Base-by-base conservation (phyloP, 2,329 filamentous ascomycete genomes). In the Xylariaceae sp. region DNA sequence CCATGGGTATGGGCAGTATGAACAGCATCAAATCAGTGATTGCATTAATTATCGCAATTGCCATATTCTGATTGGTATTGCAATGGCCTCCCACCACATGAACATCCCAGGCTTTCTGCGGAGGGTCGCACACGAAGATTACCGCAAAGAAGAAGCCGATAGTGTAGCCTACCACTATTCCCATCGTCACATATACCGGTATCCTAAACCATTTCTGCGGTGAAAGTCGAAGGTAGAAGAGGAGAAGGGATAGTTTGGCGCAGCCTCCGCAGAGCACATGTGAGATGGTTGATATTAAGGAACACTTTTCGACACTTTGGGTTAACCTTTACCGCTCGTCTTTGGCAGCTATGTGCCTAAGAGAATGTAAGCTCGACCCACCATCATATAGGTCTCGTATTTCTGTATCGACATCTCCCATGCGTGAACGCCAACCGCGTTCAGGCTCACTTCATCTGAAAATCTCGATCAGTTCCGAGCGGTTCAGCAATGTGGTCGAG, bases 1-100 rank as follows among this genome's bases (percentile, higher is more conserved):
- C 65, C 14, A 75, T 72, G 3, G 70, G 70, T 47, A 77, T 71
- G 2, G 76, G 75, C 2, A 79, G 62, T 2, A 68, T 63, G 50
- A 74, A 74, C 29, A 75, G 72, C 20, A 75, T 48, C 9, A 78
- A 40, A 61, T 78, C 74, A 10, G 75, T 77, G 37, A 73, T 40
- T 44, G 77, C 74, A 60, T 76, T 76, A 19, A 75, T 63, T 5
- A 70, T 71, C 0, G 75, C 74, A 48, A 75, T 75, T 41, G 69
- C 65, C n/a, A 78, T 69, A 61, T 78, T 64, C 32, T 74, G 72
- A 49, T 75, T 72, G 44, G 73, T 60, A 48, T 78, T 68, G 61
- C 76, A 79, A 40, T n/a, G 14, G 19, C 29, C 46, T 19, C 40
- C 46, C 10, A 16, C 64, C 66, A 16, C 72, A 58, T 40, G 26